Base-by-base conservation (phyloP, 2,329 filamentous ascomycete species). In the Colletotrichum sidae region DNA sequence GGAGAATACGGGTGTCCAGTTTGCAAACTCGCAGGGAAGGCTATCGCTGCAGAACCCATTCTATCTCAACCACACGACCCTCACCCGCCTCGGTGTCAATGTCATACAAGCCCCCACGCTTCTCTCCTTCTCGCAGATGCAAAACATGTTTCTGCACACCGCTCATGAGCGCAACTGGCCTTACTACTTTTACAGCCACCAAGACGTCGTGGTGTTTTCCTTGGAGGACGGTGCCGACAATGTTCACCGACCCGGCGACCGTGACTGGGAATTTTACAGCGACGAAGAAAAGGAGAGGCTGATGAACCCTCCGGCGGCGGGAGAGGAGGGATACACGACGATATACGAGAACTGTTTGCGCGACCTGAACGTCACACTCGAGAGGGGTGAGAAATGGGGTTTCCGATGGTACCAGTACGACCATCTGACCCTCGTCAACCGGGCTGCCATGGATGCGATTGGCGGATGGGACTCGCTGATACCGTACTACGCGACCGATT, bases 401-500 rank as follows among this genome's bases (percentile, higher is more conserved):
- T 73, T 81, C 55, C 79, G 80, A n/a, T 86, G 86, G 73, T 88
- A 87, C 72, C 79, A 83, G 11, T 88, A 88, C 74, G 86, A 89
- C 71, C 83, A 84, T 67, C 77, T 89, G 3, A 80, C 85, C 2
- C 76, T 88, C 2, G 84, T 88, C 46, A 88, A 89, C 69, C 83
- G 82, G 10, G 76, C 73, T 8, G 82, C 84, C 0, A 83, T 82
- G 70, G 79, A 82, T 66, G 78, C 81, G 49, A 78, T 87, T 8
- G 79, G 86, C 17, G 84, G 80, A 0, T 89, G 86, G 84, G 86
- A 89, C 70, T 82, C 83, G 0, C 74, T 84, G 62, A 87, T 89
- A 45, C 84, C 86, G 0, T 88, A 83, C 70, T 88, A 88, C 71
- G 79, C 82, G 65, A 85, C 82, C 39, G 86, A 88, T 70, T 88